phyloP scores from a whole-genome alignment of 306 rosid species.

The Cicer yamashitae region DNA sequence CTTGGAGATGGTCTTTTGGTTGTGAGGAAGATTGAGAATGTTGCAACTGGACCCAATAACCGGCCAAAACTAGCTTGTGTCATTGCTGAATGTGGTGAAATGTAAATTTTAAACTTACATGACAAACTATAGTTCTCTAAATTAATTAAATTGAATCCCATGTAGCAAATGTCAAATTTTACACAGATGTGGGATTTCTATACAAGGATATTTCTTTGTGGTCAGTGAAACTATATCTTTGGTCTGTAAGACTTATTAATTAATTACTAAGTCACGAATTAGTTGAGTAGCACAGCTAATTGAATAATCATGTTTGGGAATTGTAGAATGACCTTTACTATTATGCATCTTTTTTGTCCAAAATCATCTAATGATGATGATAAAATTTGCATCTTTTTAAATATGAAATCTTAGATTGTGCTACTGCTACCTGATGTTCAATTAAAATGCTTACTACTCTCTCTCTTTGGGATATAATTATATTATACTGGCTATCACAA shows the following conservation, averaged over 20 bases:
- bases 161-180: not conserved
- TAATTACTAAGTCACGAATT: not conserved
- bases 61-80: conserved; percentile 84
- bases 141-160: conserved; percentile 23
- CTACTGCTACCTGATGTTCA: too few relatives aligned
- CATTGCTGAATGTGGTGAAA: conserved; percentile 95
- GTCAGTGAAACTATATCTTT: conserved; percentile 17
- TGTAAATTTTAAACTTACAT: conserved; percentile 53
- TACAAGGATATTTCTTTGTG: not conserved
- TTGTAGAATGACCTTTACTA: not conserved
- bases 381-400: too few relatives aligned
- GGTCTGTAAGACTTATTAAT: conserved; percentile 8
- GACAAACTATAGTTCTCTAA: conserved; percentile 14
- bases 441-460: too few relatives aligned
- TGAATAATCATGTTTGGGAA: conserved; percentile 17
- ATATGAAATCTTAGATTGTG: too few relatives aligned
- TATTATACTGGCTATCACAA: too few relatives aligned
- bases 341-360: too few relatives aligned
- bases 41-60: conserved; percentile 92
- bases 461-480: too few relatives aligned
- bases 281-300: conserved; percentile 24
- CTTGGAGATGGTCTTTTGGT: conserved; percentile 99
- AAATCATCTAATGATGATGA: too few relatives aligned
- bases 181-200: conserved; percentile 28
- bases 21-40: conserved; percentile 95